Conservation (phyloP, 257 asterid genomes). For the Lavandula angustifolia region DNA sequence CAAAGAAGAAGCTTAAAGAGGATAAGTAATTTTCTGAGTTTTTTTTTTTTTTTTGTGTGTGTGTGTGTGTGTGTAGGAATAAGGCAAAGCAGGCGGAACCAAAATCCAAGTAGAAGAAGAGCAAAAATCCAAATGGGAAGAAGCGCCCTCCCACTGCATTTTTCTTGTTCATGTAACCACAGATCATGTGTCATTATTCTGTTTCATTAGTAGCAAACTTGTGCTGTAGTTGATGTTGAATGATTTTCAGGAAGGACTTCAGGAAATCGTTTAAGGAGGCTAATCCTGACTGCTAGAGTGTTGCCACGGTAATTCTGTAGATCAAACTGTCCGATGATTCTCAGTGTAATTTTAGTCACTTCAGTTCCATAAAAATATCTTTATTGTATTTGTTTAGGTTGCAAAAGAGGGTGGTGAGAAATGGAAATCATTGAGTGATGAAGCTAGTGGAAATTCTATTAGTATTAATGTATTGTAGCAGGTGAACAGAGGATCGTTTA, state of each 20-base stretch:
- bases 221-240: constrained; percentile 8
- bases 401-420: constrained; percentile 87
- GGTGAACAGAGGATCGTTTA: background rate
- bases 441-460: constrained; percentile 38
- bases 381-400: constrained; percentile 40
- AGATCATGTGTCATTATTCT: background rate
- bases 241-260: constrained; percentile 61
- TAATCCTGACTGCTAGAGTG: constrained; percentile 73
- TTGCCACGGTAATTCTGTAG: constrained; percentile 39
- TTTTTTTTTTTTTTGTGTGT: background rate
- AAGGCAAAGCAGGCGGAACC: constrained; percentile 46
- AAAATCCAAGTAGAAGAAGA: constrained; percentile 50
- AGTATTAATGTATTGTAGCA: background rate
- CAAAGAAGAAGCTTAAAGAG: constrained; percentile 49
- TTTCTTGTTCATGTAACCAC: constrained; percentile 68
- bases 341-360: background rate
- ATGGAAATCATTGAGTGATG: constrained; percentile 78
- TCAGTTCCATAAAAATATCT: background rate
- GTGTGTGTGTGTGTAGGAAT: background rate
- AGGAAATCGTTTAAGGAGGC: constrained; percentile 67
- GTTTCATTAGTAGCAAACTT: background rate
- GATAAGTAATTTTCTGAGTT: constrained; percentile 39
- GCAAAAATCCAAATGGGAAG: constrained; percentile 49
- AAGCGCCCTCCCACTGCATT: constrained; percentile 84
- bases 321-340: background rate